Evolutionary conservation across 345 rosid species (phyloP).

Genomic region (Boechera divaricarpa): DNA sequence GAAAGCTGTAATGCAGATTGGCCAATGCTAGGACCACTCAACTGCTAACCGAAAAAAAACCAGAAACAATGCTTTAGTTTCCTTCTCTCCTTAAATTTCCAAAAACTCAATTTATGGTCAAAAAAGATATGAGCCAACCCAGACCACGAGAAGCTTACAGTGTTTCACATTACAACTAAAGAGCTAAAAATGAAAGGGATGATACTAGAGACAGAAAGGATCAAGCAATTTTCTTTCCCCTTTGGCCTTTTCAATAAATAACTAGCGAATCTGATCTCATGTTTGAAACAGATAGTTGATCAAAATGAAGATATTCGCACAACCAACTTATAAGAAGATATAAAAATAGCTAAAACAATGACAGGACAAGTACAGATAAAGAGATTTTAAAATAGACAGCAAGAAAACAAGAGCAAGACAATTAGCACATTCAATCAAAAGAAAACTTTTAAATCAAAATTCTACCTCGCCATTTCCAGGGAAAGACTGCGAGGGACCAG

Average conservation of each 20-base stretch:
- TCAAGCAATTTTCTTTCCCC: background rate
- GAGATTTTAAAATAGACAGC: constrained; percentile 6
- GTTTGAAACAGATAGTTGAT: constrained; percentile 4
- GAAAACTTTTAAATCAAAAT: background rate
- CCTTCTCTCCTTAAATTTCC: background rate
- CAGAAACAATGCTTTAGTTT: constrained; percentile 2
- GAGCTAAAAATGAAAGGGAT: constrained; percentile 19
- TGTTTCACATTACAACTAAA: constrained; percentile 13
- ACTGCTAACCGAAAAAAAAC: constrained; percentile 50
- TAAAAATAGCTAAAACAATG: constrained; percentile 1
- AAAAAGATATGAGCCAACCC: background rate
- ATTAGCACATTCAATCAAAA: constrained; percentile 1
- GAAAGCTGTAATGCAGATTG: constrained; percentile 59
- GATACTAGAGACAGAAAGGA: constrained; percentile 15
- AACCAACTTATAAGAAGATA: background rate
- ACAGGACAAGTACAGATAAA: no score
- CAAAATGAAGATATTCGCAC: background rate
- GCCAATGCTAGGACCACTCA: constrained; percentile 47
- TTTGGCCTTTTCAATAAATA: background rate
- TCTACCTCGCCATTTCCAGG: constrained; percentile 75
- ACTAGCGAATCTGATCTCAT: background rate
- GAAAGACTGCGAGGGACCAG: constrained; percentile 54
- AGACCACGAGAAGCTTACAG: constrained; percentile 22
- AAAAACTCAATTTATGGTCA: constrained; percentile 1
- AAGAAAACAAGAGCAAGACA: background rate